Evolutionary conservation across 495 filamentous ascomycete genomes (phyloP).

Genomic region (Astrocystis sublimbata): DNA sequence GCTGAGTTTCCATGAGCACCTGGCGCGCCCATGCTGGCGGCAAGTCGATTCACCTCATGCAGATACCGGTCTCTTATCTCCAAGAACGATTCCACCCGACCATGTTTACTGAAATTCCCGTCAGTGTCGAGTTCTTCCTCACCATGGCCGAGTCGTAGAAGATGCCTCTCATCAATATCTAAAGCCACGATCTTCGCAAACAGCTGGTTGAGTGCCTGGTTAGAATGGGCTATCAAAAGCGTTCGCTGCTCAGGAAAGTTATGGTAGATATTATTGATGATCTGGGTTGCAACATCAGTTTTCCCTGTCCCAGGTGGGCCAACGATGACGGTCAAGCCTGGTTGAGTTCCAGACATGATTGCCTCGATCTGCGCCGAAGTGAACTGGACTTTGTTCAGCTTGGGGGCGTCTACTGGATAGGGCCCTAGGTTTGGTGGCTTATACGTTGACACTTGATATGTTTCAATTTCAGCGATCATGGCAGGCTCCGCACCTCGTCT

Average conservation of each 20-base stretch:
- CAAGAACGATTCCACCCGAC: slow-evolving; percentile 92
- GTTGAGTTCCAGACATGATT: slow-evolving; percentile 90
- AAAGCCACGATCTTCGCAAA: slow-evolving; percentile 95
- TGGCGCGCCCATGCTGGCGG: slow-evolving; percentile 76
- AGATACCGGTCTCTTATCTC: slow-evolving; percentile 81
- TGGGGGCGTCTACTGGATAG: slow-evolving; percentile 86
- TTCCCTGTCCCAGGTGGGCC: slow-evolving; percentile 97
- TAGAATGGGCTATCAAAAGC: slow-evolving; percentile 92
- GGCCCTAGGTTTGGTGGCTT: slow-evolving; percentile 88
- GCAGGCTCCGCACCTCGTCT: slow-evolving; percentile 69
- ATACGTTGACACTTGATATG: slow-evolving; percentile 84
- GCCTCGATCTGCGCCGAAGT: slow-evolving; percentile 90
- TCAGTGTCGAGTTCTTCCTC: slow-evolving; percentile 91
- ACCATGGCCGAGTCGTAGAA: slow-evolving; percentile 89
- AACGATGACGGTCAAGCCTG: slow-evolving; percentile 90
- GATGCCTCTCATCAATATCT: slow-evolving; percentile 93
- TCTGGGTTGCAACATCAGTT: slow-evolving; percentile 96
- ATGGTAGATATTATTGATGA: slow-evolving; percentile 98
- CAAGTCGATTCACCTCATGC: slow-evolving; percentile 82
- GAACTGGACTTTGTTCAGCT: slow-evolving; percentile 80
- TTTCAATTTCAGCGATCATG: slow-evolving; percentile 58
- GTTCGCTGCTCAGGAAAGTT: slow-evolving; percentile 93
- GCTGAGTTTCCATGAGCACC: slow-evolving; percentile 93
- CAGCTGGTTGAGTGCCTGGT: slow-evolving; percentile 97
- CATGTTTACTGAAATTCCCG: slow-evolving; percentile 88